These are phyloP conservation scores for Trematosphaeria pertusa DNA, from an alignment of 2,329 filamentous ascomycete genomes.

Conservation along the genomic window DNA sequence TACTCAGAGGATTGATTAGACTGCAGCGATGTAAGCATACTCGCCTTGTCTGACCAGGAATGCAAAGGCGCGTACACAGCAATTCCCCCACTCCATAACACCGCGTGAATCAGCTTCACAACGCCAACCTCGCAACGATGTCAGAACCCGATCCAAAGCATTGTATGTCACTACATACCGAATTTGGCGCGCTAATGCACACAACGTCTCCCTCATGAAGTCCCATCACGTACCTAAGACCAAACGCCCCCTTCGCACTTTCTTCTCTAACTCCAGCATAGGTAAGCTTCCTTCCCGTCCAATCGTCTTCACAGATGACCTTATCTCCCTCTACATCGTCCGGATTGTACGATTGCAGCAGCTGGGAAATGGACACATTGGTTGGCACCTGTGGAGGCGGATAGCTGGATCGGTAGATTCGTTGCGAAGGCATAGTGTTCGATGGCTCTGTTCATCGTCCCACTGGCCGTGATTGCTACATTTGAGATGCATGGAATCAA, in stretches of 20 bases:
- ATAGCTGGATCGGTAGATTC: constrained; percentile 23
- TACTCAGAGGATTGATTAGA: constrained; percentile 23
- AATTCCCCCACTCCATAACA: constrained; percentile 23
- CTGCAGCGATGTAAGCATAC: constrained; percentile 4
- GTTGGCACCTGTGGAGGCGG: constrained; percentile 20
- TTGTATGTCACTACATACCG: constrained; percentile 9
- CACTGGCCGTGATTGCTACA: no score
- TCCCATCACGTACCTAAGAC: constrained; percentile 13
- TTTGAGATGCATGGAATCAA: no score
- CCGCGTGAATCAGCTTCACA: constrained; percentile 24
- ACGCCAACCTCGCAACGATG: constrained; percentile 18
- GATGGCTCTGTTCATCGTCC: not conserved
- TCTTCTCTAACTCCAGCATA: constrained; percentile 15
- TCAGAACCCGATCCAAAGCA: not conserved
- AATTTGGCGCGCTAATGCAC: constrained; percentile 23
- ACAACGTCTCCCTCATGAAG: constrained; percentile 23
- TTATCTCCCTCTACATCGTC: constrained; percentile 20
- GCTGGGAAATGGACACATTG: constrained; percentile 24
- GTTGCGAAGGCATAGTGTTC: constrained; percentile 10
- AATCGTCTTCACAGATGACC: constrained; percentile 28
- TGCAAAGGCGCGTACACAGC: constrained; percentile 15
- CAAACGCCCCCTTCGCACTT: constrained; percentile 17
- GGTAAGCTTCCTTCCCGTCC: constrained; percentile 22
- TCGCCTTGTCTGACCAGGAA: not conserved
- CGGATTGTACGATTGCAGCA: constrained; percentile 23